Evolutionary conservation across 768 basidiomycete genomes (phyloP).

Genomic region (Serendipita vermifera): DNA sequence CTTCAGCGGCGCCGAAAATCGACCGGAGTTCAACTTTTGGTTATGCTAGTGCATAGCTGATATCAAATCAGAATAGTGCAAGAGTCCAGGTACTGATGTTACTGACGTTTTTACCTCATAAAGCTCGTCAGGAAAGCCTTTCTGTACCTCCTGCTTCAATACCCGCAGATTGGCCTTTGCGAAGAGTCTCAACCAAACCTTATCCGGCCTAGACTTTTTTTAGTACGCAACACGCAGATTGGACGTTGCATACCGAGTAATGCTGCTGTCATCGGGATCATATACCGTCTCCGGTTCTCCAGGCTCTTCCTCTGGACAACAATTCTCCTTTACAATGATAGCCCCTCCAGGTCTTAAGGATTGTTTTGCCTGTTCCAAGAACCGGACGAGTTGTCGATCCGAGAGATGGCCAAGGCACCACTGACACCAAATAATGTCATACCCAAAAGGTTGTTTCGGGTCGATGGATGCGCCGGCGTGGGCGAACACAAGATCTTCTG

Average conservation of each 20-base stretch:
- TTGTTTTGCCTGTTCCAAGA: constrained; percentile 49
- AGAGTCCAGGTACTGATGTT: no score
- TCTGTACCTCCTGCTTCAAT: constrained; percentile 61
- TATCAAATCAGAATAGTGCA: no score
- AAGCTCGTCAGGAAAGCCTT: constrained; percentile 68
- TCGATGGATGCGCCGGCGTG: constrained; percentile 27
- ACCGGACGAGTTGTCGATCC: constrained; percentile 61
- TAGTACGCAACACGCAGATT: constrained; percentile 7
- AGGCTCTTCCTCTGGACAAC: constrained; percentile 37
- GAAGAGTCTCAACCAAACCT: constrained; percentile 69
- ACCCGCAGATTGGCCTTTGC: constrained; percentile 56
- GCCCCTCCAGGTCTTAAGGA: constrained; percentile 47
- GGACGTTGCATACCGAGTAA: constrained; percentile 55
- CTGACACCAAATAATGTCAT: constrained; percentile 92
- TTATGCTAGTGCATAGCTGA: not conserved
- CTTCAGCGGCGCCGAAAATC: no score
- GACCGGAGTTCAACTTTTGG: no score
- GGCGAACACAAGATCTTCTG: constrained; percentile 30
- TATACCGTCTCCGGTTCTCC: constrained; percentile 44
- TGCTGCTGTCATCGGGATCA: constrained; percentile 78
- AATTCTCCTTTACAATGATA: constrained; percentile 87
- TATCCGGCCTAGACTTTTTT: constrained; percentile 53
- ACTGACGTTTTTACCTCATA: constrained; percentile 77
- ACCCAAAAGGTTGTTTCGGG: constrained; percentile 44
- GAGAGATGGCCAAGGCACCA: constrained; percentile 90